Conservation (phyloP, 2,329 filamentous ascomycete species). For the Cladophialophora chaetospira region DNA sequence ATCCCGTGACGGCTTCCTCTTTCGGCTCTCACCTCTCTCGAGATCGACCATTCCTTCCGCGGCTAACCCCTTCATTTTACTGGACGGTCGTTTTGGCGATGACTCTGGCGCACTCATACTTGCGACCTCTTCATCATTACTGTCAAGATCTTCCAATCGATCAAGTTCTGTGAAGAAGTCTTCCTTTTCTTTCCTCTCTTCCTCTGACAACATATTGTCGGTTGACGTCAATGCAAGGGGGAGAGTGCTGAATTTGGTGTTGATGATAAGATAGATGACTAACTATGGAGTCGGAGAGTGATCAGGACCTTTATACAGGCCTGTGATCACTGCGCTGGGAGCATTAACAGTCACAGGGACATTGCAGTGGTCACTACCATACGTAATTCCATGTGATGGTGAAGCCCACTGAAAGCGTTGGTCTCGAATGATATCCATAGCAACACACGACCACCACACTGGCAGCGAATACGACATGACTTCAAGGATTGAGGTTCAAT, state of each 20-base stretch:
- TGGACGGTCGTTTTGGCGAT: background rate
- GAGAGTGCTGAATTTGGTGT: no score
- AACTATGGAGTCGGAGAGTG: no score
- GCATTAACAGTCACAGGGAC: no score
- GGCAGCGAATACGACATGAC: background rate
- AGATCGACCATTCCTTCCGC: background rate
- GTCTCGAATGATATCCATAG: background rate
- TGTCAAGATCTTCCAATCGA: conserved; percentile 32
- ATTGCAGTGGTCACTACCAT: no score
- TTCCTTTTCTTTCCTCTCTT: conserved; percentile 29
- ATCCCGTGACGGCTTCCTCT: conserved; percentile 4
- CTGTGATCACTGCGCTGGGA: no score
- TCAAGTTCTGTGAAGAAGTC: conserved; percentile 31
- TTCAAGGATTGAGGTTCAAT: background rate
- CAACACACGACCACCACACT: background rate
- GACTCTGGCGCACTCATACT: conserved; percentile 15
- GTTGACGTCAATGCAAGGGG: no score
- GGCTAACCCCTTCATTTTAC: no score
- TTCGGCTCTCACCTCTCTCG: background rate
- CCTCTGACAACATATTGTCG: conserved; percentile 21
- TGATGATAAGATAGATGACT: background rate
- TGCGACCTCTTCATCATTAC: conserved; percentile 32
- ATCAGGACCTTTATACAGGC: no score
- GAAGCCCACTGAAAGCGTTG: no score
- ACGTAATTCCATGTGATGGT: no score